Percentiles rank a stretch among this genome's conserved stretches.
These are phyloP conservation scores for Zea mays DNA, from an alignment of 176 grass and related monocot species.

Conservation along the genomic window Zm-B73-REFERENCE-NAM-5.0 NC_050103.1:38306001-38306500, in stretches of 20 bases:
- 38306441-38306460: not conserved
- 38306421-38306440: not conserved
- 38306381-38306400: not conserved
- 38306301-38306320: not conserved
- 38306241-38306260: not conserved
- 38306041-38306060: too few species aligned
- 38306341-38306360: not conserved
- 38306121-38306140: not conserved
- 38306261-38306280: not conserved
- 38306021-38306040: too few species aligned
- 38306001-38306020: too few species aligned
- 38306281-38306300: not conserved
- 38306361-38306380: too few species aligned
- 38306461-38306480: not conserved
- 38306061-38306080: too few species aligned
- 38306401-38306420: not conserved
- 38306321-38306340: not conserved
- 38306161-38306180: not conserved
- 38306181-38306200: not conserved
- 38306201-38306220: not conserved
- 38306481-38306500: not conserved
- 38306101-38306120: constrained; percentile 26
- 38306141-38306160: not conserved
- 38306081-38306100: not conserved
- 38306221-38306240: not conserved